Conservation (phyloP, 257 asterid species). For the Mitragyna speciosa region DNA sequence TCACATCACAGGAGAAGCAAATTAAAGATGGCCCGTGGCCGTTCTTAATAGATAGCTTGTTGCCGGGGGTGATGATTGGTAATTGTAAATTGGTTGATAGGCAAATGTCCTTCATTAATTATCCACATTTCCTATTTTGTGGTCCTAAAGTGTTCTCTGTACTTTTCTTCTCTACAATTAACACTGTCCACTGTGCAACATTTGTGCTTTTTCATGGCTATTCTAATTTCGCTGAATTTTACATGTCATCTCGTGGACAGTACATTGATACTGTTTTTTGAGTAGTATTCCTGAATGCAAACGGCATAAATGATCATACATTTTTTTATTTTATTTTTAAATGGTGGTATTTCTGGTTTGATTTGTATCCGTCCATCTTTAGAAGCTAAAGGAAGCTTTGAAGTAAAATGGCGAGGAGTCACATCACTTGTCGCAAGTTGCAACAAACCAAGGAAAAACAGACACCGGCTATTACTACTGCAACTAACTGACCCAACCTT, state of each 20-base stretch:
- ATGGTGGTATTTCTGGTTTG: background rate
- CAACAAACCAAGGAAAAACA: background rate
- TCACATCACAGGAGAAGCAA: background rate
- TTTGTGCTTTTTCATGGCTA: background rate
- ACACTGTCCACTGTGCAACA: background rate
- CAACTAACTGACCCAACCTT: background rate
- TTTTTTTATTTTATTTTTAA: too few relatives aligned
- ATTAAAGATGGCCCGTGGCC: background rate
- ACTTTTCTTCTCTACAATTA: background rate
- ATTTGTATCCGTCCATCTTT: background rate
- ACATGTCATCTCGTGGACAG: too few relatives aligned
- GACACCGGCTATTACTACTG: background rate
- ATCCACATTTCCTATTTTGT: background rate
- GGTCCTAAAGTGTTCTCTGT: background rate
- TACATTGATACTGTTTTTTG: too few relatives aligned
- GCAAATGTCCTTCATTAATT: background rate
- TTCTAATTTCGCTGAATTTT: too few relatives aligned
- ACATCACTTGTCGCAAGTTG: constrained; percentile 5
- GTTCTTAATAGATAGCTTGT: background rate
- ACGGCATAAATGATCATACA: too few relatives aligned
- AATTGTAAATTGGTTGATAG: background rate
- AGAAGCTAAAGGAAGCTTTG: background rate
- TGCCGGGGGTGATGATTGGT: constrained; percentile 5
- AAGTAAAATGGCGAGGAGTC: background rate
- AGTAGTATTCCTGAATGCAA: too few relatives aligned